These are phyloP conservation scores for Hemerocallis citrina DNA, from an alignment of 106 monocot species.

Conservation along the genomic window DNA sequence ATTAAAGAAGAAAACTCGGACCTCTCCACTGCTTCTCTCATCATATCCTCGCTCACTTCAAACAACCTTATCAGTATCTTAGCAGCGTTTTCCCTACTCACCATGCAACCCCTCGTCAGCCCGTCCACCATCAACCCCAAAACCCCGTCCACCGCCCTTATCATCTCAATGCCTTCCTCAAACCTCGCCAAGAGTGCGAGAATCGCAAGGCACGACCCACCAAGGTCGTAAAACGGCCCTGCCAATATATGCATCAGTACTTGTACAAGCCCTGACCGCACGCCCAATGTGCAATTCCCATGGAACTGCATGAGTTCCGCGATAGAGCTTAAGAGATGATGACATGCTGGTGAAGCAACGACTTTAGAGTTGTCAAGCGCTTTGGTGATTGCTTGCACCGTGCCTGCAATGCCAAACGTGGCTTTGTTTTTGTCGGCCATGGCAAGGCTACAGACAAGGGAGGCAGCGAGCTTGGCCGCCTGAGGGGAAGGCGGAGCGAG, in stretches of 20 bases:
- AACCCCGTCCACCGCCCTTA: constrained; percentile 6
- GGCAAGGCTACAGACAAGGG: constrained; percentile 32
- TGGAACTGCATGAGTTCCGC: constrained; percentile 25
- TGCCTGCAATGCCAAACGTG: constrained; percentile 13
- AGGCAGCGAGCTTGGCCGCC: constrained; percentile 12
- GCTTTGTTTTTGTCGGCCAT: constrained; percentile 38
- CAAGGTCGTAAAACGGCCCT: neutral
- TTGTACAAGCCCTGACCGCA: constrained; percentile 9
- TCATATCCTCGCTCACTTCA: constrained; percentile 7
- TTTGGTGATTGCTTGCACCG: constrained; percentile 5
- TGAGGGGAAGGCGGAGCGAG: constrained; percentile 8
- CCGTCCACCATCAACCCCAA: constrained; percentile 12
- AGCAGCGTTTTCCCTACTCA: constrained; percentile 14
- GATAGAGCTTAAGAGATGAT: constrained; percentile 24
- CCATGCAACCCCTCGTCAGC: constrained; percentile 13
- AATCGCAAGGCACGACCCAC: neutral
- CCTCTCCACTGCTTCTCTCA: constrained; percentile 11
- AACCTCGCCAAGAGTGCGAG: constrained; percentile 15
- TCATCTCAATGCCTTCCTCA: constrained; percentile 8
- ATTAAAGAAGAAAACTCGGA: constrained; percentile 12
- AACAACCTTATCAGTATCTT: constrained; percentile 21
- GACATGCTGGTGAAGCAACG: neutral
- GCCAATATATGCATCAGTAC: constrained; percentile 3
- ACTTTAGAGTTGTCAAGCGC: neutral
- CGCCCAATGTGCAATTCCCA: constrained; percentile 27